phyloP scores from a whole-genome alignment of 2,329 filamentous ascomycete genomes.

The Epichloe festucae region DNA sequence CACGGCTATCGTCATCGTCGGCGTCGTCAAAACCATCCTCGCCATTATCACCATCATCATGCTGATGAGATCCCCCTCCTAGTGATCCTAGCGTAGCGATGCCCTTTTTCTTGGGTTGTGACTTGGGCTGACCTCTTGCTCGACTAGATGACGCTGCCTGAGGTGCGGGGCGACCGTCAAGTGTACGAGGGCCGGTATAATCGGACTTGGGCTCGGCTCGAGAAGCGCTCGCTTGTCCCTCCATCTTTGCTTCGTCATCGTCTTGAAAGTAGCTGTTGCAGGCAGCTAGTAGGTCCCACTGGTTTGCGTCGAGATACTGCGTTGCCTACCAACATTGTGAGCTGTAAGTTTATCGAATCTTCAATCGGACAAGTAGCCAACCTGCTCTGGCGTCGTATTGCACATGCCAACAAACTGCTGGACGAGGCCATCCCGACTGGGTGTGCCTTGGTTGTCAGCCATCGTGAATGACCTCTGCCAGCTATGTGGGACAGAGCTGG shows the following conservation, averaged over 20 bases:
- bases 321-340: conserved; percentile 38
- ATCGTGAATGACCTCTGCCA: background rate
- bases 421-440: conserved; percentile 4
- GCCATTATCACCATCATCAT: conserved; percentile 47
- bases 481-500: background rate
- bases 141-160: conserved; percentile 16
- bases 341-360: no score
- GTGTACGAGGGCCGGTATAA: conserved; percentile 49
- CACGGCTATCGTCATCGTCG: conserved; percentile 43
- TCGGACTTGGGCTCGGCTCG: conserved; percentile 20
- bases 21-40: conserved; percentile 42
- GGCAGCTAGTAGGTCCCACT: conserved; percentile 54
- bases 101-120: conserved; percentile 45
- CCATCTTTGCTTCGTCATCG: conserved; percentile 35
- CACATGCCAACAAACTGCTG: conserved; percentile 4
- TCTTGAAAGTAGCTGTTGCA: conserved; percentile 49
- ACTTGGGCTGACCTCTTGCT: conserved; percentile 19
- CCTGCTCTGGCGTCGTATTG: conserved; percentile 4
- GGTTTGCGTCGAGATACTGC: conserved; percentile 49
- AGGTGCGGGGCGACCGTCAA: conserved; percentile 49
- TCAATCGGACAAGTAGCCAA: background rate
- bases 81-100: conserved; percentile 47
- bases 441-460: conserved; percentile 1
- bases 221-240: conserved; percentile 11
- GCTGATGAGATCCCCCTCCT: conserved; percentile 31